Evolutionary conservation across 495 filamentous ascomycete genomes (phyloP), one percentile per base, ranked within the genome.

Genomic region (Aspergillus haitiensis): DNA sequence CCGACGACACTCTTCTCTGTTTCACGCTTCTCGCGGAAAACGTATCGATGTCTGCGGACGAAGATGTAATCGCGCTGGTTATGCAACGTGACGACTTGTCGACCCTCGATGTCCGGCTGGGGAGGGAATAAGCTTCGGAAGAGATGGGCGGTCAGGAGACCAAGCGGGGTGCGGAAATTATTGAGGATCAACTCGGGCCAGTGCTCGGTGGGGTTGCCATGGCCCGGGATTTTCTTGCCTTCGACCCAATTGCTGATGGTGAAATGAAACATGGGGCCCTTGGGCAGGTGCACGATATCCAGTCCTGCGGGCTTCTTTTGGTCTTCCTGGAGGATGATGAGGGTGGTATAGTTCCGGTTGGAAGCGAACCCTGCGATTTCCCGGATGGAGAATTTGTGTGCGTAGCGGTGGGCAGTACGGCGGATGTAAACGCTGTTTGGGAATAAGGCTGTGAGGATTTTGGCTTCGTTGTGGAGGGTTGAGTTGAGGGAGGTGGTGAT

Each of bases 51-150:
- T 32, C 93, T 78, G 7, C 94, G 82, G 48, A 97, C 79, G 66
- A 98, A 98, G 62, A 97, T 91, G 73, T 96, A 98, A 73, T 98
- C 93, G 59, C 94, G 87, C 74, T 97, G 93, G 64, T 96, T 97
- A 70, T 97, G 93, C 47, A 97, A 68, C 6, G 93, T 97, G 34
- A 96, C 87, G 0, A 96, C 92, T 63, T 97, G 92, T 15, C 94
- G 76, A 6, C 93, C 93, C 31, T 82, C 76, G 3, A 97, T 74
- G 58, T 98, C 91, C 5, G 94, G 92, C 54, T 85, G 82, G 3
- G 87, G 79, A 1, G 93, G 93, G 76, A 94, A 97, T 40, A 97
- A 72, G 0, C 84, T 84, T 60, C 87, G 82, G 81, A 98, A 93
- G 1, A 96, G 78, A 62, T 90, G 87, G 10, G 92, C 94, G 0